Evolutionary conservation across 352 stramenopile species (phyloP).

Genomic region (Globisporangium camurandrum): DNA sequence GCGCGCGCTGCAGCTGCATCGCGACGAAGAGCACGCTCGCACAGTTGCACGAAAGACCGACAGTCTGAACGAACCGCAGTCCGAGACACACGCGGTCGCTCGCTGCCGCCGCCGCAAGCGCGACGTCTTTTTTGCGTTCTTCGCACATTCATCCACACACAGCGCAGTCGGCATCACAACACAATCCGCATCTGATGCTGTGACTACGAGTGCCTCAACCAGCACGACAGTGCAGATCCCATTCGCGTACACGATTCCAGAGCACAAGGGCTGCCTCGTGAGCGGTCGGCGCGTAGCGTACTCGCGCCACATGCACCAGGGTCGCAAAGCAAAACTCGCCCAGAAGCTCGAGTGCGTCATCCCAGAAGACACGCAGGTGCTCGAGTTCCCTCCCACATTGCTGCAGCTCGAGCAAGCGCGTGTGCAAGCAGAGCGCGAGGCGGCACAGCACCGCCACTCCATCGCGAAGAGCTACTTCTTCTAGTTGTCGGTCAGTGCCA

Average conservation of each 20-base stretch:
- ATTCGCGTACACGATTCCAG: slow-evolving; percentile 5
- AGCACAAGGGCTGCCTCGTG: slow-evolving; percentile 7
- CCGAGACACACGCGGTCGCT: not conserved
- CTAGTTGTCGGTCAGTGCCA: not conserved
- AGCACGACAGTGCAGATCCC: slow-evolving; percentile 7
- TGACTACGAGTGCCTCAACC: not conserved
- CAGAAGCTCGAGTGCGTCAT: slow-evolving; percentile 4
- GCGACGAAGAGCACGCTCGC: slow-evolving; percentile 3
- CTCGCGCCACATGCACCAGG: slow-evolving; percentile 8
- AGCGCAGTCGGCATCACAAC: not conserved
- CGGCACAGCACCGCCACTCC: not conserved
- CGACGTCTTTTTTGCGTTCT: slow-evolving; percentile 12
- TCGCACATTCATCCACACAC: slow-evolving; percentile 5
- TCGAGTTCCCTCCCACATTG: slow-evolving; percentile 3
- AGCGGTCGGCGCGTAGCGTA: slow-evolving; percentile 11
- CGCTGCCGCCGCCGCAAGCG: slow-evolving; percentile 5
- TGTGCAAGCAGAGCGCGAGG: not conserved
- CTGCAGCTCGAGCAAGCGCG: not conserved
- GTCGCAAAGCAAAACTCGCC: not conserved
- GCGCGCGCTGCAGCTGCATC: not conserved
- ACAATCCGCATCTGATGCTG: not conserved
- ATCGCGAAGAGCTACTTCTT: slow-evolving; percentile 5
- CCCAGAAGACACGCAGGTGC: slow-evolving; percentile 6
- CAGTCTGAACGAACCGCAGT: not conserved
- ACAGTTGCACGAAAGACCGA: slow-evolving; percentile 1